These are phyloP conservation scores for Ehretia macrophylla DNA, from an alignment of 257 asterid genomes.

Conservation along the genomic window DNA sequence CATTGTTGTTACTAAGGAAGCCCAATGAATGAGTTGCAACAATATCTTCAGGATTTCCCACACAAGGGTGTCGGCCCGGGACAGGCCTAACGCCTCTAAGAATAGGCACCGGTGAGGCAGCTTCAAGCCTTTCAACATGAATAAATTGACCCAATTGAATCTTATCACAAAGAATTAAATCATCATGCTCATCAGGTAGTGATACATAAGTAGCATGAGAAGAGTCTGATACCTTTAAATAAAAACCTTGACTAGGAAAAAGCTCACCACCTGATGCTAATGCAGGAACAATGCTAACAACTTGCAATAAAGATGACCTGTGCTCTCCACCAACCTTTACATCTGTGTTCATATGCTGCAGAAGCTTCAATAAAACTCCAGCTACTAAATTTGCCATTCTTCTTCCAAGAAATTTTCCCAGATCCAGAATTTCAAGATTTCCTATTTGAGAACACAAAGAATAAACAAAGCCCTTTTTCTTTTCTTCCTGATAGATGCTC, in stretches of 20 bases:
- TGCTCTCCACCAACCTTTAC: slow-evolving; percentile 95
- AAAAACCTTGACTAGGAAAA: slow-evolving; percentile 90
- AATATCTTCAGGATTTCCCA: slow-evolving; percentile 91
- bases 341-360: slow-evolving; percentile 98
- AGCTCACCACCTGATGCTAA: slow-evolving; percentile 95
- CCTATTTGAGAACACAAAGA: not conserved
- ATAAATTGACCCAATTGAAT: slow-evolving; percentile 91
- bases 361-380: slow-evolving; percentile 85
- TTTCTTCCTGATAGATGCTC: too few species aligned
- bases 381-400: slow-evolving; percentile 90
- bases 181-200: slow-evolving; percentile 87
- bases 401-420: slow-evolving; percentile 16
- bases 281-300: slow-evolving; percentile 95
- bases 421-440: slow-evolving; percentile 25
- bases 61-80: slow-evolving; percentile 95
- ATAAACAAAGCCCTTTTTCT: not conserved
- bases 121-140: slow-evolving; percentile 88
- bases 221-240: slow-evolving; percentile 96
- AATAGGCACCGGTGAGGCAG: slow-evolving; percentile 94
- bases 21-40: slow-evolving; percentile 87
- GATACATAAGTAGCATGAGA: slow-evolving; percentile 98
- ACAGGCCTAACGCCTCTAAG: slow-evolving; percentile 77
- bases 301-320: slow-evolving; percentile 88
- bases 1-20: slow-evolving; percentile 58
- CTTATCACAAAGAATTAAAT: slow-evolving; percentile 89